These are phyloP conservation scores for Selaginella moellendorffii DNA, from an alignment of 75 land plant species.

Conservation along the genomic window DNA sequence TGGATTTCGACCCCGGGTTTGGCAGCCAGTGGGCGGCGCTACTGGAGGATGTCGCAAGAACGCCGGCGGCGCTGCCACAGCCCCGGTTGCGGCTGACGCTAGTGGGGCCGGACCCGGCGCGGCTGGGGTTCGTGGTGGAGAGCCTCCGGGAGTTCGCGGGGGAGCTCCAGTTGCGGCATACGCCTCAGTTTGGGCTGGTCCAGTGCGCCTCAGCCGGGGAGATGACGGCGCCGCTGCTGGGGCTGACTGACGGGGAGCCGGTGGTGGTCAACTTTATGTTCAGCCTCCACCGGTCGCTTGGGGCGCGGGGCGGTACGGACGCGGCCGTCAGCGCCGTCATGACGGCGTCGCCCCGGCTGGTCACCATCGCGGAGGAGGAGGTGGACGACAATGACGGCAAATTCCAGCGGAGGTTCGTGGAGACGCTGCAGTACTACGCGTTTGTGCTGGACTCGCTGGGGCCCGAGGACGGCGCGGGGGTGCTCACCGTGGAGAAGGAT, in stretches of 20 bases:
- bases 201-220: constrained; percentile 23
- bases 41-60: constrained; percentile 45
- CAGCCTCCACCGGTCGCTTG: constrained; percentile 24
- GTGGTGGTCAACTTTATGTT: constrained; percentile 42
- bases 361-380: constrained; percentile 27
- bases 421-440: constrained; percentile 55
- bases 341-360: constrained; percentile 21
- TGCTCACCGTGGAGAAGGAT: not conserved
- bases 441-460: constrained; percentile 43
- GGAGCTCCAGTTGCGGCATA: constrained; percentile 16
- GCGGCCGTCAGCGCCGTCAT: not conserved
- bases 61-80: constrained; percentile 18
- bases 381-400: constrained; percentile 41
- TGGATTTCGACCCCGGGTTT: constrained; percentile 70
- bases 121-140: constrained; percentile 40
- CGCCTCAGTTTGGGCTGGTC: constrained; percentile 13
- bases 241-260: constrained; percentile 37
- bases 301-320: constrained; percentile 12
- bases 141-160: constrained; percentile 56
- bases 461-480: not conserved
- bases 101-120: constrained; percentile 21
- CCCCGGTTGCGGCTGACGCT: constrained; percentile 42
- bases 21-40: constrained; percentile 87
- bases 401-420: constrained; percentile 34
- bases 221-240: constrained; percentile 26